Conservation (phyloP, 2,329 filamentous ascomycete species). For the Zalaria obscura region DNA sequence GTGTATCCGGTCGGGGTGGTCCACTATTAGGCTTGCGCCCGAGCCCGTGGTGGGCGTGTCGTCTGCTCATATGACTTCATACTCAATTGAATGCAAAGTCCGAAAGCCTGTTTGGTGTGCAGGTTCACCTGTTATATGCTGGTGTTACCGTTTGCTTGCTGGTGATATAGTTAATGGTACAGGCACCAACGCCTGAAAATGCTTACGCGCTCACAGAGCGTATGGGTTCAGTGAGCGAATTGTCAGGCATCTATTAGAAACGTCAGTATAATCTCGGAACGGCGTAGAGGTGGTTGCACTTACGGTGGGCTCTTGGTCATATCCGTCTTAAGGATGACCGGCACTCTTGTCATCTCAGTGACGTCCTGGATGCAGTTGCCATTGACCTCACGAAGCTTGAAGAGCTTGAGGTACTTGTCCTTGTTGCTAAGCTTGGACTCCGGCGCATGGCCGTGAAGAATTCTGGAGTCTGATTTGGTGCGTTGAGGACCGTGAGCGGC, state of each 20-base stretch:
- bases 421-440: conserved; percentile 79
- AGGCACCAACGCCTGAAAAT: too few relatives aligned
- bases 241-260: conserved; percentile 53
- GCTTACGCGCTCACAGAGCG: conserved; percentile 32
- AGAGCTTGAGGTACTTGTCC: conserved; percentile 88
- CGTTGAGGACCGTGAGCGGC: conserved; percentile 61
- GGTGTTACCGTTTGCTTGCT: background rate
- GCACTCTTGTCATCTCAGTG: conserved; percentile 90
- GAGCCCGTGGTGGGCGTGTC: background rate
- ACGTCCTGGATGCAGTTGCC: conserved; percentile 98
- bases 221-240: conserved; percentile 73
- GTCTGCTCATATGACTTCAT: background rate
- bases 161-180: too few relatives aligned
- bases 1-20: background rate
- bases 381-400: conserved; percentile 78
- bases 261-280: conserved; percentile 22
- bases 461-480: conserved; percentile 87
- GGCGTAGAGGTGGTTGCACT: conserved; percentile 32
- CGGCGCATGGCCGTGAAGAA: conserved; percentile 54
- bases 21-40: background rate
- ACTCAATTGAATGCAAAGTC: background rate
- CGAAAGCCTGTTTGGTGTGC: background rate
- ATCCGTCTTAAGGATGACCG: conserved; percentile 97
- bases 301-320: conserved; percentile 98
- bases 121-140: background rate